phyloP scores from a whole-genome alignment of 2,329 filamentous ascomycete species.

The Arachnomyces sp. region DNA sequence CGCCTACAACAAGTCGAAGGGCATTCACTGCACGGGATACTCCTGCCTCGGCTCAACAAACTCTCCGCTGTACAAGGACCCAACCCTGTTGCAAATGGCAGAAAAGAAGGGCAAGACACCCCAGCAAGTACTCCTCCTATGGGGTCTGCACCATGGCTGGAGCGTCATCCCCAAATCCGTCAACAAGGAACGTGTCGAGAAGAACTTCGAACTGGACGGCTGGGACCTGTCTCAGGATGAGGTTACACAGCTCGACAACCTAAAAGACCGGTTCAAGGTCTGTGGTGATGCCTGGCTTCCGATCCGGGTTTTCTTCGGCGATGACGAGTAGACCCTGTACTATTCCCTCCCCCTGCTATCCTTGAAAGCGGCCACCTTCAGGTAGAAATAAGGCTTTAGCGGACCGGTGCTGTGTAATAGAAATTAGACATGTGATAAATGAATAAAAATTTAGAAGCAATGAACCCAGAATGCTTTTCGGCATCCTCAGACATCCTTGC shows the following conservation, averaged over 20 bases:
- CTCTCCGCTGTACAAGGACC: conserved; percentile 45
- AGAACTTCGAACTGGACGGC: conserved; percentile 35
- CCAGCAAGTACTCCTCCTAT: conserved; percentile 47
- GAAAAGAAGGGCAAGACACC: conserved; percentile 46
- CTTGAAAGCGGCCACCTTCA: too few relatives aligned
- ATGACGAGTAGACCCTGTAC: neutral
- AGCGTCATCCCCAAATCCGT: conserved; percentile 49
- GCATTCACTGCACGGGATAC: conserved; percentile 50
- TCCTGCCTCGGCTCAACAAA: conserved; percentile 51
- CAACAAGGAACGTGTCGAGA: conserved; percentile 34
- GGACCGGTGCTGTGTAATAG: too few relatives aligned
- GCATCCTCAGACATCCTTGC: too few relatives aligned
- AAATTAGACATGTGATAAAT: too few relatives aligned
- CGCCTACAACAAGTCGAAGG: conserved; percentile 43
- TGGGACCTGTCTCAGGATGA: conserved; percentile 68
- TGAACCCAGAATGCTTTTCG: too few relatives aligned
- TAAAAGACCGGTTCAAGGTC: conserved; percentile 74
- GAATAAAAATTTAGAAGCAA: too few relatives aligned
- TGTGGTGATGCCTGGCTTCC: conserved; percentile 66
- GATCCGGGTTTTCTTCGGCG: conserved; percentile 70
- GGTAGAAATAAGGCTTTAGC: too few relatives aligned
- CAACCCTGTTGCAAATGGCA: conserved; percentile 42
- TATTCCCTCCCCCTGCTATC: too few relatives aligned
- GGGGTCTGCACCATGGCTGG: conserved; percentile 46
- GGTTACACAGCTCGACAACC: conserved; percentile 57